Percentiles rank a stretch among this genome's conserved stretches.
These are phyloP conservation scores for Phialophora chinensis DNA, from an alignment of 2,329 filamentous ascomycete species.

Conservation along the genomic window DNA sequence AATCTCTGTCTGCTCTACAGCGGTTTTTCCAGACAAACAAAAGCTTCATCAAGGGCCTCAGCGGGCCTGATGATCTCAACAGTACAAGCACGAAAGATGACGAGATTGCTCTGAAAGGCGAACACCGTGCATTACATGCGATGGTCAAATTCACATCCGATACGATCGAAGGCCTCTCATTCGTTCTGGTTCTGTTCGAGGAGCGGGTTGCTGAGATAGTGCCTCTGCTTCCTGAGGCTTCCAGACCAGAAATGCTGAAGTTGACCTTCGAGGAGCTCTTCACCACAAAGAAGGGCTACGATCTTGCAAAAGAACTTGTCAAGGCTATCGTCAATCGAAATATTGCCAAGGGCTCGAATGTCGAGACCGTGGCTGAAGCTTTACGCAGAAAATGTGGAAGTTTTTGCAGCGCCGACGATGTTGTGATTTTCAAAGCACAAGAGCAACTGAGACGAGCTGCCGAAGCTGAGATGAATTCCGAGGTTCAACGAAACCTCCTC, in stretches of 20 bases:
- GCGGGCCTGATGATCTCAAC: constrained; percentile 85
- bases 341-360: constrained; percentile 94
- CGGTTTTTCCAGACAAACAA: constrained; percentile 88
- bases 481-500: constrained; percentile 76
- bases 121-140: constrained; percentile 89
- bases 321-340: constrained; percentile 98
- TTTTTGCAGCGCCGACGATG: constrained; percentile 97
- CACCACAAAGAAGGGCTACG: constrained; percentile 76
- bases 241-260: constrained; percentile 71
- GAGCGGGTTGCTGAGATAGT: constrained; percentile 91
- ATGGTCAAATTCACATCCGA: constrained; percentile 84
- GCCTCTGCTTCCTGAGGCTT: constrained; percentile 71
- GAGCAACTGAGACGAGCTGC: constrained; percentile 89
- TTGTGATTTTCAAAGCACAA: constrained; percentile 97
- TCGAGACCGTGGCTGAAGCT: constrained; percentile 96
- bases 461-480: constrained; percentile 76
- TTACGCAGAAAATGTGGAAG: constrained; percentile 88
- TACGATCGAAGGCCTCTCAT: constrained; percentile 95
- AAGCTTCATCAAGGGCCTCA: constrained; percentile 88
- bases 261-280: constrained; percentile 91
- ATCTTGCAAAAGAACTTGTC: constrained; percentile 90
- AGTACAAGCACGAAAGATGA: constrained; percentile 82
- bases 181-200: constrained; percentile 92
- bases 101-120: constrained; percentile 88
- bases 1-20: constrained; percentile 76